These are phyloP conservation scores for Ramalina peruviana DNA, from an alignment of 495 filamentous ascomycete genomes.

Conservation along the genomic window DNA sequence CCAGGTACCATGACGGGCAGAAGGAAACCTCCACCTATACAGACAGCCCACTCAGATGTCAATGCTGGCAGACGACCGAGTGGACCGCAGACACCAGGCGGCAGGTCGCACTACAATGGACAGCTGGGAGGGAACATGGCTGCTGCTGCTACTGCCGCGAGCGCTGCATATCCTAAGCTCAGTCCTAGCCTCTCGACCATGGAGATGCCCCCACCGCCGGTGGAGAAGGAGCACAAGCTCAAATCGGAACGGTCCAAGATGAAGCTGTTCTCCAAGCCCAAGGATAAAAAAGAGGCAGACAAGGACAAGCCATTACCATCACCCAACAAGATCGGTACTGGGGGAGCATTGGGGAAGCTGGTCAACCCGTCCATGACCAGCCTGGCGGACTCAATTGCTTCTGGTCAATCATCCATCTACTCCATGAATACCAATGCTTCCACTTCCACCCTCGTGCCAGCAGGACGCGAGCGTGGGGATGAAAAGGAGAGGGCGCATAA, in stretches of 20 bases:
- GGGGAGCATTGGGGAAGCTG: slow-evolving; percentile 42
- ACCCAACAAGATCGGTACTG: slow-evolving; percentile 60
- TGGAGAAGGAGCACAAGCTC: slow-evolving; percentile 47
- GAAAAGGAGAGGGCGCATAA: slow-evolving; percentile 46
- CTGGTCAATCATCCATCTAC: slow-evolving; percentile 60
- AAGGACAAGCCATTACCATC: slow-evolving; percentile 64
- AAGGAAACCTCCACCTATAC: slow-evolving; percentile 37
- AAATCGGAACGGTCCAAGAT: slow-evolving; percentile 76
- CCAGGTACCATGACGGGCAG: slow-evolving; percentile 34
- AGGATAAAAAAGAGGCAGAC: slow-evolving; percentile 47
- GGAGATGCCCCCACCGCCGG: slow-evolving; percentile 14
- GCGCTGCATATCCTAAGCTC: slow-evolving; percentile 59
- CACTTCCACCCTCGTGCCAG: slow-evolving; percentile 55
- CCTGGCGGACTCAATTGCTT: slow-evolving; percentile 48
- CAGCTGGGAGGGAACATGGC: slow-evolving; percentile 48
- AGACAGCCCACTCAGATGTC: slow-evolving; percentile 33
- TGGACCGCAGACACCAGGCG: slow-evolving; percentile 16
- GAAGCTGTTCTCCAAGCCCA: slow-evolving; percentile 82
- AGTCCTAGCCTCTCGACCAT: slow-evolving; percentile 32
- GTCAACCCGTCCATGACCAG: slow-evolving; percentile 67
- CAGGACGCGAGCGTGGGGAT: slow-evolving; percentile 23
- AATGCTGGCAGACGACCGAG: slow-evolving; percentile 24
- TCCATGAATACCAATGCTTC: slow-evolving; percentile 66
- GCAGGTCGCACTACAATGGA: slow-evolving; percentile 50
- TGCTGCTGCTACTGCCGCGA: slow-evolving; percentile 72